Conservation (phyloP, 257 asterid genomes). For the Nicotiana attenuata region DNA sequence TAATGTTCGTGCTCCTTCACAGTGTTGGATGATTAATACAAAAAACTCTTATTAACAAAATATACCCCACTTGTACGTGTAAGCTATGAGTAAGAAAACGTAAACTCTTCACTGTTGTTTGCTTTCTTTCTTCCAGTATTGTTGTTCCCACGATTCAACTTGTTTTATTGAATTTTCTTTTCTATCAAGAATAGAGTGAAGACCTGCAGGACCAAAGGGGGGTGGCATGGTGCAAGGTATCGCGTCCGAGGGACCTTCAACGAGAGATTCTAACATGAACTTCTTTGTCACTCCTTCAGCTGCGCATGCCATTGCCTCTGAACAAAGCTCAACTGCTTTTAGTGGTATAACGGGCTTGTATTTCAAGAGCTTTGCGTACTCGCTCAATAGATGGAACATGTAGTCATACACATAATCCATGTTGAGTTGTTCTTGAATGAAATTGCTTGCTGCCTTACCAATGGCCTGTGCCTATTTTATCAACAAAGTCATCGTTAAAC, state of each 20-base stretch:
- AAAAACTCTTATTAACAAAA: neutral
- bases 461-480: constrained; percentile 59
- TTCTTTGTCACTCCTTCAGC: constrained; percentile 41
- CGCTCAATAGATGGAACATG: constrained; percentile 71
- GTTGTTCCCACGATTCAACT: constrained; percentile 63
- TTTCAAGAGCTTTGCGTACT: constrained; percentile 60
- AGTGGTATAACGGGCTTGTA: constrained; percentile 60
- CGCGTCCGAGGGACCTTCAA: constrained; percentile 32
- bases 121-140: constrained; percentile 43
- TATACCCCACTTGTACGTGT: neutral
- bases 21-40: neutral
- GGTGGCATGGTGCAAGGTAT: constrained; percentile 70
- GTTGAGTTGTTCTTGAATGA: constrained; percentile 45
- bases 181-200: constrained; percentile 35
- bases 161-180: constrained; percentile 39
- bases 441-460: constrained; percentile 56
- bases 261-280: constrained; percentile 64
- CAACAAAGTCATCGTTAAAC: neutral
- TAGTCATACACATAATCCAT: constrained; percentile 77
- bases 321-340: constrained; percentile 58
- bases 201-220: constrained; percentile 54
- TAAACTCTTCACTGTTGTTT: constrained; percentile 3
- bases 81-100: neutral
- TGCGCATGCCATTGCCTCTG: constrained; percentile 63
- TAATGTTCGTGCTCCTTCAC: neutral